These are phyloP conservation scores for Macrocystidia cucumis DNA, from an alignment of 1,284 basidiomycete species.

Conservation along the genomic window DNA sequence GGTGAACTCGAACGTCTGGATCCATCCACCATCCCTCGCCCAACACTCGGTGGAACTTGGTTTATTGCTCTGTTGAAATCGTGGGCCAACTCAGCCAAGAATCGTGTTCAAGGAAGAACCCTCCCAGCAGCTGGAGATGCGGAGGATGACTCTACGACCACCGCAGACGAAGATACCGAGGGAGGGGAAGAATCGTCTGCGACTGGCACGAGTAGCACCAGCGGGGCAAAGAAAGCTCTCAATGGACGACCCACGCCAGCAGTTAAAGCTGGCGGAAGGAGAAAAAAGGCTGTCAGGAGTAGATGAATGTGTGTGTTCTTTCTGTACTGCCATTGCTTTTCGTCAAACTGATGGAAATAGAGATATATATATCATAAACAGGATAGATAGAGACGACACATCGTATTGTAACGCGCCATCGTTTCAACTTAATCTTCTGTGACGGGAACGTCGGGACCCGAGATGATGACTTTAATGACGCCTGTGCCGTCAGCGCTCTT, in stretches of 20 bases:
- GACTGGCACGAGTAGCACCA: constrained; percentile 32
- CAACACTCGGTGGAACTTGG: constrained; percentile 27
- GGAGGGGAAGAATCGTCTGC: constrained; percentile 26
- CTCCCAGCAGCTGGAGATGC: constrained; percentile 18
- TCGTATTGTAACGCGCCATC: too few relatives aligned
- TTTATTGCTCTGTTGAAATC: constrained; percentile 29
- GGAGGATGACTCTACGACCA: constrained; percentile 15
- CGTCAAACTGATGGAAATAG: too few relatives aligned
- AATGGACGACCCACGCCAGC: constrained; percentile 23
- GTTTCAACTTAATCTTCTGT: too few relatives aligned
- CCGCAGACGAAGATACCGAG: constrained; percentile 22
- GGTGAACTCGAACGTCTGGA: constrained; percentile 44
- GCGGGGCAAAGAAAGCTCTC: constrained; percentile 25
- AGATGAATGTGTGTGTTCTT: constrained; percentile 5
- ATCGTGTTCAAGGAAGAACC: constrained; percentile 9
- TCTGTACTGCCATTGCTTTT: too few relatives aligned
- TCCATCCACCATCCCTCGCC: constrained; percentile 20
- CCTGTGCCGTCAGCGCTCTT: constrained; percentile 73
- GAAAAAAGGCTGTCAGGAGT: constrained; percentile 44
- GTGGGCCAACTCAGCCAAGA: constrained; percentile 15
- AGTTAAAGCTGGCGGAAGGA: constrained; percentile 48
- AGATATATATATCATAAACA: too few relatives aligned
- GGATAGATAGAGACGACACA: too few relatives aligned
- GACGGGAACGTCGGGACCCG: constrained; percentile 56
- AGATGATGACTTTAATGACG: constrained; percentile 73